These are phyloP conservation scores for Phytophthora chlamydospora DNA, from an alignment of 352 stramenopile species.

Conservation along the genomic window DNA sequence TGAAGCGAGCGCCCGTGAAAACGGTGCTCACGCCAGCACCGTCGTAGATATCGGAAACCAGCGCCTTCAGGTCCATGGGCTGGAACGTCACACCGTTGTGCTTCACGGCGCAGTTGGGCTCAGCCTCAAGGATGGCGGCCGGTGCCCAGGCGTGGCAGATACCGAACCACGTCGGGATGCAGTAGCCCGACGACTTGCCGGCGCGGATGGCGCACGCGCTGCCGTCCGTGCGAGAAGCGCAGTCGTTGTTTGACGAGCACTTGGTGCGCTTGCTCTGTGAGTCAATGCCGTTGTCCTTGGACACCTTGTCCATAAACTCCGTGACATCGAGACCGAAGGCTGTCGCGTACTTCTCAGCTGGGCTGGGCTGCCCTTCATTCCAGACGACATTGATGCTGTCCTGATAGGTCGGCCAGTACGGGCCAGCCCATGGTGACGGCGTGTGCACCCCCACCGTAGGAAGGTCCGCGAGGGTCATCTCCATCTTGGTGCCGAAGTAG, in stretches of 20 bases:
- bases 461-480: conserved; percentile 11
- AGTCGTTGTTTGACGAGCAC: conserved; percentile 31
- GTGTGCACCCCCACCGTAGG: background rate
- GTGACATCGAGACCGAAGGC: conserved; percentile 35
- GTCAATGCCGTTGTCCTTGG: conserved; percentile 33
- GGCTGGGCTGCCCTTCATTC: conserved; percentile 18
- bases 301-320: conserved; percentile 38
- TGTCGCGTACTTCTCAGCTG: conserved; percentile 39
- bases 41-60: conserved; percentile 38
- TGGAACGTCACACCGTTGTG: no score
- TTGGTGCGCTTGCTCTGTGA: conserved; percentile 14
- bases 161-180: conserved; percentile 49
- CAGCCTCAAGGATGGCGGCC: conserved; percentile 42
- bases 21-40: conserved; percentile 32
- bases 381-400: conserved; percentile 56
- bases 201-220: conserved; percentile 36
- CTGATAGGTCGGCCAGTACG: conserved; percentile 55
- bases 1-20: conserved; percentile 49
- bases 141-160: conserved; percentile 53
- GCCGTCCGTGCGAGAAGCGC: conserved; percentile 12
- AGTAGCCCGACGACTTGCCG: conserved; percentile 40
- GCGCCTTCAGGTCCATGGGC: conserved; percentile 9
- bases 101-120: conserved; percentile 42
- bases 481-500: conserved; percentile 4
- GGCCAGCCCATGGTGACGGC: conserved; percentile 1